phyloP scores from a whole-genome alignment of 2,329 filamentous ascomycete species.

The Fusarium udum region DNA sequence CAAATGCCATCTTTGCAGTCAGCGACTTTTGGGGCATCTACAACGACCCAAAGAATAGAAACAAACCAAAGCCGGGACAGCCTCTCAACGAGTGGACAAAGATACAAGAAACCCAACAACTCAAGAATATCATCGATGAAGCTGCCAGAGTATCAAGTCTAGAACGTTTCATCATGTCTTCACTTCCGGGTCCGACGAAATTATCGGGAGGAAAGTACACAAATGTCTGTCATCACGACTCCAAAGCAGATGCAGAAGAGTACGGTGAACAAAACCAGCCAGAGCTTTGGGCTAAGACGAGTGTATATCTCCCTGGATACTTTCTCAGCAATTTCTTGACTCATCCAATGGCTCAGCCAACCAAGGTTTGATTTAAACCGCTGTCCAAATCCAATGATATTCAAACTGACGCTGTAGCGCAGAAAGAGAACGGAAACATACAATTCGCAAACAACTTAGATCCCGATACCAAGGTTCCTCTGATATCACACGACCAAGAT shows the following conservation, averaged over 20 bases:
- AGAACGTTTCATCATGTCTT: constrained; percentile 1
- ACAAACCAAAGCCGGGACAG: background rate
- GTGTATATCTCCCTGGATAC: background rate
- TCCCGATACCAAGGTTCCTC: background rate
- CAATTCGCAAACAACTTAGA: constrained; percentile 1
- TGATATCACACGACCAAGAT: constrained; percentile 4
- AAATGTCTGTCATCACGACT: background rate
- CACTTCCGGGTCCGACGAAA: background rate
- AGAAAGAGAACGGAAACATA: background rate
- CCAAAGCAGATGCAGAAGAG: constrained; percentile 1
- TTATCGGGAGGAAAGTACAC: constrained; percentile 1
- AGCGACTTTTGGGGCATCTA: constrained; percentile 10
- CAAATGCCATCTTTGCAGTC: background rate
- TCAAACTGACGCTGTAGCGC: background rate
- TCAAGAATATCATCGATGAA: constrained; percentile 6
- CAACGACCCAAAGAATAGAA: background rate
- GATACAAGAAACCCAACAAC: background rate
- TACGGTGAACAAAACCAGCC: background rate
- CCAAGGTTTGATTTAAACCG: background rate
- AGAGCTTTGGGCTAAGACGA: constrained; percentile 5
- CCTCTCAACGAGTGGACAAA: constrained; percentile 2
- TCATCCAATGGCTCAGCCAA: constrained; percentile 7
- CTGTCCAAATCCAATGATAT: background rate
- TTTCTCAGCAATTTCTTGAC: constrained; percentile 1
- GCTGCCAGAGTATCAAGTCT: background rate